Evolutionary conservation across 1,284 basidiomycete species (phyloP), one percentile per base, ranked within the genome.

Genomic region (Xerocomus amazonicus): DNA sequence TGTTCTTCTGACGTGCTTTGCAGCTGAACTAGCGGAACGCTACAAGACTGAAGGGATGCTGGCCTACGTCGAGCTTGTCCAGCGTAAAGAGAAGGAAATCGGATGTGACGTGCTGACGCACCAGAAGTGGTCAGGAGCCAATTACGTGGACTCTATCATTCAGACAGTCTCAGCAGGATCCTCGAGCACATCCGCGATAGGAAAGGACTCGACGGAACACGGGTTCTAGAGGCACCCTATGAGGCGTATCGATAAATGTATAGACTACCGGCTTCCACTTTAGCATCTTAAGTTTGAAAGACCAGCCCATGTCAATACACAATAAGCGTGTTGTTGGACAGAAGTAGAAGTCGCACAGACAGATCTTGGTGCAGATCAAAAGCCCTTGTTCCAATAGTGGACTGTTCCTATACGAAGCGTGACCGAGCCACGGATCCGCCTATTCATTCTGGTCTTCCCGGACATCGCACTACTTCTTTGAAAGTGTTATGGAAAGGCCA

Each of bases 21-120:
- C 44, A 90, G 89, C 84, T 42, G 88, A 92, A 62, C 78, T 92
- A 35, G 81, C 90, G 29, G 71, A 77, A 28, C 77, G 78, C 16
- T 95, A 83, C 76, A 87, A 89, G 72, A 79, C 80, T 23, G 87
- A 92, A 40, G 91, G 91, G 38, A 92, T 94, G 88, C 78, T 90
- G 35, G 90, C 90, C 23, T 93, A 93, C 65, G 89, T 92, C 47
- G 76, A 92, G 51, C 78, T 91, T 26, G 79, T 93, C 43, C 91
- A 94, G 68, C 76, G 84, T 54, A 91, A 88, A 69, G 94, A 97
- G 71, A 86, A 89, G 66, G 92, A 90, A 59, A 83, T 95, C 43
- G 90, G 91, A 29, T 92, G 90, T 59, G 94, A 97, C 67, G 92
- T 97, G 37, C 75, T 97, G 48, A 93, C 88, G 2, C 90, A 93